Conservation (phyloP, 2,329 filamentous ascomycete species). For the Xylariaceae sp. region DNA sequence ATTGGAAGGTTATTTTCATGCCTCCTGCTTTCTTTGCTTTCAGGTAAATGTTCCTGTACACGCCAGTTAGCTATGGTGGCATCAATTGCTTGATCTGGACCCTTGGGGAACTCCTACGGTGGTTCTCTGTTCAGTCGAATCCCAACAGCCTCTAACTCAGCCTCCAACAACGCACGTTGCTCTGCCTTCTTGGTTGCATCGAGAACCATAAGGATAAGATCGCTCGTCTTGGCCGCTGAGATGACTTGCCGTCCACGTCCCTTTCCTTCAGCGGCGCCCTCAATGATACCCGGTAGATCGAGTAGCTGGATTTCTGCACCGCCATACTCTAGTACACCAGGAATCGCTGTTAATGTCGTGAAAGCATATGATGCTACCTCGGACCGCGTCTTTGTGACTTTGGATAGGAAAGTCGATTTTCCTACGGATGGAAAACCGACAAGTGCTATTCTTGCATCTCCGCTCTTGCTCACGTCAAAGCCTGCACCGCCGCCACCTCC, state of each 20-base stretch:
- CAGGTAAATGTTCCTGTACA: slow-evolving; percentile 83
- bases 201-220: slow-evolving; percentile 93
- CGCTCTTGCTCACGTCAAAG: slow-evolving; percentile 93
- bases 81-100: neutral
- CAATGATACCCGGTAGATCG: slow-evolving; percentile 96
- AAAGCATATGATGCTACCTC: slow-evolving; percentile 96
- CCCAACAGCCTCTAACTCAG: slow-evolving; percentile 90
- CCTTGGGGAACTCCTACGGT: slow-evolving; percentile 56
- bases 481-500: slow-evolving; percentile 77
- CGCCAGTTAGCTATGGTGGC: slow-evolving; percentile 1
- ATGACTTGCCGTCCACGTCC: slow-evolving; percentile 95
- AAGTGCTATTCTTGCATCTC: slow-evolving; percentile 92
- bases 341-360: slow-evolving; percentile 95
- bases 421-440: slow-evolving; percentile 99
- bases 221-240: slow-evolving; percentile 95
- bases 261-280: slow-evolving; percentile 93
- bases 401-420: slow-evolving; percentile 98
- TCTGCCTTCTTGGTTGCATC: slow-evolving; percentile 96
- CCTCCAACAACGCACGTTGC: slow-evolving; percentile 84
- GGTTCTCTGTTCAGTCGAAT: slow-evolving; percentile 90
- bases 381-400: slow-evolving; percentile 96
- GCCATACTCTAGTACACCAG: slow-evolving; percentile 94
- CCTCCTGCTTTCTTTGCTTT: slow-evolving; percentile 94
- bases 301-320: slow-evolving; percentile 97
- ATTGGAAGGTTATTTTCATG: slow-evolving; percentile 97